Evolutionary conservation across 2,329 filamentous ascomycete genomes (phyloP), one percentile per base, ranked within the genome.

Genomic region (Blastomyces gilchristii): DNA sequence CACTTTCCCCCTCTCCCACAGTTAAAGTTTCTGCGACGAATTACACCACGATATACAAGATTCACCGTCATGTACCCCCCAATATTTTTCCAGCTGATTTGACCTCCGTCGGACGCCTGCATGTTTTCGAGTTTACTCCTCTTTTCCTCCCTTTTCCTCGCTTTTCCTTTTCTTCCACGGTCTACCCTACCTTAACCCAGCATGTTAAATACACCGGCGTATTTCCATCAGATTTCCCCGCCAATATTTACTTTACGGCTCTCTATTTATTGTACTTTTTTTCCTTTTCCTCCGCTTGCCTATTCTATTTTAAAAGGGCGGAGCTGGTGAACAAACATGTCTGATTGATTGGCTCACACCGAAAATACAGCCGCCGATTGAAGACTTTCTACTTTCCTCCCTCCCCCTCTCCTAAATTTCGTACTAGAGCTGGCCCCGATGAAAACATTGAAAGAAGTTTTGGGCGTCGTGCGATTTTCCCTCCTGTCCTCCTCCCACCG

Each of bases 51-150:
- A 77, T 76, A 76, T 74, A 74, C 69, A 75, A 77, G 76, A 78
- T 78, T 75, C 76, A 77, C 76, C 73, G 67, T 78, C 76, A 78
- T 78, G 76, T 78, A 78, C 70, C 71, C 74, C 74, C 72, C 68
- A 60, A 66, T 63, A 25, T 62, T 41, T 61, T 52, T 58, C 41
- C 53, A 53, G 39, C 53, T 54, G 61, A 50, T 59, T 62, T 50
- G 41, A 11, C 57, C 8, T 45, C 16, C 41, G 37, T 61, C 58
- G 31, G 41, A 53, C 54, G 34, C 60, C 25, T 31, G 43, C 22
- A 59, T 43, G 49, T 63, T 54, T 34, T 45, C 34, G 16, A 43
- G 34, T 25, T 28, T 45, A 18, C 41, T 53, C 9, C 11, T 14
- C 11, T 41, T 25, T 41, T 39, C 22, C 12, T 22, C 22, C 45